phyloP scores from a whole-genome alignment of 805 yeast genomes.

The Hagleromyces aurorensis region DNA sequence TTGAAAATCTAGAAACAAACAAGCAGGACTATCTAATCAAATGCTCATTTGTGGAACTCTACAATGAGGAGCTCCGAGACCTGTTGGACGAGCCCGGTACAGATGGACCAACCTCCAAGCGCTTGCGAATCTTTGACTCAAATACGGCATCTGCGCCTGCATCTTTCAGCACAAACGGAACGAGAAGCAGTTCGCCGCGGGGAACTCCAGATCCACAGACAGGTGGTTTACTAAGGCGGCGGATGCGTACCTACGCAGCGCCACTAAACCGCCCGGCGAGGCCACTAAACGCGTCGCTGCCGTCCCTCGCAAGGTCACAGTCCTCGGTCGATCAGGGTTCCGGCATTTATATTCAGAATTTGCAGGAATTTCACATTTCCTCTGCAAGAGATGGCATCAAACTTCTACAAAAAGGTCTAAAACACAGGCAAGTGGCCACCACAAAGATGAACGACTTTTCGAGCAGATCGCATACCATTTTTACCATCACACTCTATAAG shows the following conservation, averaged over 20 bases:
- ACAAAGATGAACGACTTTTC: constrained; percentile 69
- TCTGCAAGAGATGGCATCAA: constrained; percentile 49
- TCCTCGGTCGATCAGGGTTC: constrained; percentile 15
- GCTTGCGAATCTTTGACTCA: constrained; percentile 45
- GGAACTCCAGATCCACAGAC: constrained; percentile 9
- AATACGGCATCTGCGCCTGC: constrained; percentile 2
- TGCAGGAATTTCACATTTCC: constrained; percentile 52
- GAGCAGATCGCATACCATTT: constrained; percentile 71
- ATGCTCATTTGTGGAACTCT: constrained; percentile 76
- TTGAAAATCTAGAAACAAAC: constrained; percentile 38
- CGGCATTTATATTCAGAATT: constrained; percentile 50
- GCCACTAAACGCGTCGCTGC: constrained; percentile 13
- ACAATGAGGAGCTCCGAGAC: constrained; percentile 80
- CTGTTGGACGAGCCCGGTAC: constrained; percentile 36
- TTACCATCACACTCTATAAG: constrained; percentile 53
- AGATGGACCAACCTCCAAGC: constrained; percentile 32
- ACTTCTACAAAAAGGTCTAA: constrained; percentile 48
- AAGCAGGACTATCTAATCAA: constrained; percentile 54
- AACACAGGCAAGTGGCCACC: constrained; percentile 55
- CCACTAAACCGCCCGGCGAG: constrained; percentile 2
- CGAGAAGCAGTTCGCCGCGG: constrained; percentile 24
- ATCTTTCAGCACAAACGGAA: constrained; percentile 7
- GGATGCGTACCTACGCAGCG: constrained; percentile 5
- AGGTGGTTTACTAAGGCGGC: constrained; percentile 9
- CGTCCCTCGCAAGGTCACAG: constrained; percentile 9